Conservation (phyloP, 2,329 filamentous ascomycete genomes). For the Paecilomyces fulvus region DNA sequence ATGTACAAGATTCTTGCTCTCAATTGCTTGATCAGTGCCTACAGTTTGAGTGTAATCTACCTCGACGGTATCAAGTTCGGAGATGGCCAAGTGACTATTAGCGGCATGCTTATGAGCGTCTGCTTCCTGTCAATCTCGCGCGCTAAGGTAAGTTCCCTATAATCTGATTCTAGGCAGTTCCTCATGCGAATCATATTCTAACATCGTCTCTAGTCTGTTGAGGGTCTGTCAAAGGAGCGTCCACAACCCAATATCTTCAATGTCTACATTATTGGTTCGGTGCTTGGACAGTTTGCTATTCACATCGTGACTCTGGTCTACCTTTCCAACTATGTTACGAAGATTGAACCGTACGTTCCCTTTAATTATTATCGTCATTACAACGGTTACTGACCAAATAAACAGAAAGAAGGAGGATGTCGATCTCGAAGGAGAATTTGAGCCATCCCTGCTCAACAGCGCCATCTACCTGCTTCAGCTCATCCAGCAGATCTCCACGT, state of each 20-base stretch:
- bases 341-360: conserved; percentile 66
- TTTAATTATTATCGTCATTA: neutral
- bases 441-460: conserved; percentile 87
- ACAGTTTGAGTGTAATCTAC: conserved; percentile 92
- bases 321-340: conserved; percentile 80
- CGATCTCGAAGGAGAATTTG: conserved; percentile 90
- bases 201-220: conserved; percentile 56
- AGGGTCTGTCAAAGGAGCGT: conserved; percentile 90
- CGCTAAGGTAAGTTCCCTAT: conserved; percentile 54
- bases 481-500: conserved; percentile 98
- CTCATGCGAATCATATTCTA: conserved; percentile 2
- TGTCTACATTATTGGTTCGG: conserved; percentile 94
- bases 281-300: conserved; percentile 92
- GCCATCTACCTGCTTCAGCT: conserved; percentile 95
- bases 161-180: neutral
- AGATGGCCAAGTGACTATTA: conserved; percentile 96
- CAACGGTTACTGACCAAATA: conserved; percentile 23
- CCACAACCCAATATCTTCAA: conserved; percentile 99
- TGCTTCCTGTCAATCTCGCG: conserved; percentile 99
- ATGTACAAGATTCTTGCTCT: conserved; percentile 99
- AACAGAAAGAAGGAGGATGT: conserved; percentile 51
- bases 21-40: conserved; percentile 96
- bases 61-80: conserved; percentile 98
- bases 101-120: conserved; percentile 98
- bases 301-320: conserved; percentile 94